Conservation (phyloP, 495 filamentous ascomycete genomes). For the Amorphotheca resinae region DNA sequence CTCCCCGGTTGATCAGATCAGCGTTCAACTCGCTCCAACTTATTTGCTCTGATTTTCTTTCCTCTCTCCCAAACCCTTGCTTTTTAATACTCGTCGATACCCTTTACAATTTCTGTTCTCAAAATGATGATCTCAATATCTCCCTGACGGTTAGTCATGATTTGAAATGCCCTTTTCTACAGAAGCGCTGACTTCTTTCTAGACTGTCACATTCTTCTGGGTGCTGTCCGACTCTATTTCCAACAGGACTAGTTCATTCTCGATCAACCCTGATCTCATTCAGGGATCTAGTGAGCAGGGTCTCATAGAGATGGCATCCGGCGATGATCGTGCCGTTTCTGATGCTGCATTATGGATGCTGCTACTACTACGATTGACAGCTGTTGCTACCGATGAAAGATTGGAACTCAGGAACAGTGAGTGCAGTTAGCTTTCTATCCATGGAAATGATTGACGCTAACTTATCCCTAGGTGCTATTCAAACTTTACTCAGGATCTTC, state of each 20-base stretch:
- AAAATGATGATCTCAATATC: conserved; percentile 88
- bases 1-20: conserved; percentile 62
- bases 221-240: conserved; percentile 80
- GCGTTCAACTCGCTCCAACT: conserved; percentile 83
- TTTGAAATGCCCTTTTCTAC: not conserved
- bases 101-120: conserved; percentile 73
- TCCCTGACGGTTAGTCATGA: conserved; percentile 54
- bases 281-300: conserved; percentile 35
- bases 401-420: conserved; percentile 79
- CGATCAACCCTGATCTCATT: conserved; percentile 31
- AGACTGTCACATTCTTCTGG: conserved; percentile 91
- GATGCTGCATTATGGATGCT: conserved; percentile 70
- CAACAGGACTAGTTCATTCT: conserved; percentile 29
- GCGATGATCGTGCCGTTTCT: conserved; percentile 35
- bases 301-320: conserved; percentile 36
- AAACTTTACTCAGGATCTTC: conserved; percentile 83
- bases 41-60: conserved; percentile 86
- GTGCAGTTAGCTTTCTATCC: conserved; percentile 17
- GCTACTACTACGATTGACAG: conserved; percentile 63
- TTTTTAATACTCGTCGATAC: conserved; percentile 78
- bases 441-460: conserved; percentile 24
- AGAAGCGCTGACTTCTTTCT: conserved; percentile 18
- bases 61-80: conserved; percentile 63
- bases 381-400: conserved; percentile 62
- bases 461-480: conserved; percentile 43